phyloP scores from a whole-genome alignment of 441 rosid genomes.

The Metrosideros polymorpha region DNA sequence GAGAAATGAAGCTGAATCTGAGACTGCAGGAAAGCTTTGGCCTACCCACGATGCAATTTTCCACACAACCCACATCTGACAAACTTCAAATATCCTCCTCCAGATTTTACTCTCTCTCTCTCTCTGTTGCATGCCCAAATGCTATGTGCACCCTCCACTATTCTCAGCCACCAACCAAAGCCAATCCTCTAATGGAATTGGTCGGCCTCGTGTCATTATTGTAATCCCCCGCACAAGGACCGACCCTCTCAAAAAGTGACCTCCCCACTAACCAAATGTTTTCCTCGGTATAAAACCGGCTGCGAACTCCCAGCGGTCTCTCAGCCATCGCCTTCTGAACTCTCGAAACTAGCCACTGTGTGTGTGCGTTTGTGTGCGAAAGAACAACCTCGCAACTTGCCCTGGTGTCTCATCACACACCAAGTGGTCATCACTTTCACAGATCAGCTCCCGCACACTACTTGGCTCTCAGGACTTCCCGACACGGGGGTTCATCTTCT shows the following conservation, averaged over 20 bases:
- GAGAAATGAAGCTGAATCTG: not conserved
- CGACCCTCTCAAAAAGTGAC: not conserved
- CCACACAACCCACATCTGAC: not conserved
- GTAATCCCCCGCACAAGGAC: not conserved
- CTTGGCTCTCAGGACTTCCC: not conserved
- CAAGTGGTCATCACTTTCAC: not conserved
- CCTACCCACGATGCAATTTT: not conserved
- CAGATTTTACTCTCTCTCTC: not conserved
- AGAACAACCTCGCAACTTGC: not conserved
- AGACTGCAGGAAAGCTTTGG: not conserved
- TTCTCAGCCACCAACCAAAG: not conserved
- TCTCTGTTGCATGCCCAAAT: not conserved
- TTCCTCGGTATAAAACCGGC: not conserved
- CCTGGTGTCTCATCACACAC: not conserved
- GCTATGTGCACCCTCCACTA: not conserved
- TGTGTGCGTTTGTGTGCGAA: not conserved
- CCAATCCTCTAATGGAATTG: constrained; percentile 2
- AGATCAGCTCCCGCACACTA: not conserved
- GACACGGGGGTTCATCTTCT: constrained; percentile 16
- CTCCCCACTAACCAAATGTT: constrained; percentile 9
- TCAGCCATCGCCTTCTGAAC: not conserved
- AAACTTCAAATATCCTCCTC: not conserved
- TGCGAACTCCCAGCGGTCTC: not conserved
- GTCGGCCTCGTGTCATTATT: constrained; percentile 10
- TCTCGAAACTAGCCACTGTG: not conserved